phyloP scores from a whole-genome alignment of 371 early-diverging fungal genomes.

The Mortierella sp. region DNA sequence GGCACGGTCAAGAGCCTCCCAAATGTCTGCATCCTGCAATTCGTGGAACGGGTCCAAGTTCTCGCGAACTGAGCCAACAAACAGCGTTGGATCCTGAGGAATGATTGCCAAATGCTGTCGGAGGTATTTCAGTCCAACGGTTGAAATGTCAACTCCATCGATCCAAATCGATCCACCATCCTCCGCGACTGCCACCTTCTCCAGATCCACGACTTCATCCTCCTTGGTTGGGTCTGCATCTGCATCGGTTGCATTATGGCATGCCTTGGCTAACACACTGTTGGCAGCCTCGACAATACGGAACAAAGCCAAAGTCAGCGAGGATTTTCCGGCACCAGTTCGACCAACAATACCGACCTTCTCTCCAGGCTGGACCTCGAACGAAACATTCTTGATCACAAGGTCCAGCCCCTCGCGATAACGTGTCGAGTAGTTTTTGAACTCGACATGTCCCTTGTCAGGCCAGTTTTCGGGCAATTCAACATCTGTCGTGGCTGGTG shows the following conservation, averaged over 20 bases:
- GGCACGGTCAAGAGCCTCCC: constrained; percentile 65
- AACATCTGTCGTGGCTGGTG: constrained; percentile 49
- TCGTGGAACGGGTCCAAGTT: constrained; percentile 82
- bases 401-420: constrained; percentile 83
- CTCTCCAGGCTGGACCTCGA: constrained; percentile 48
- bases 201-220: constrained; percentile 19
- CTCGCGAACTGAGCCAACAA: constrained; percentile 40
- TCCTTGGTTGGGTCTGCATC: constrained; percentile 64
- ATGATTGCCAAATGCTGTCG: constrained; percentile 73
- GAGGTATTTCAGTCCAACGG: constrained; percentile 41
- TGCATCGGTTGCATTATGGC: constrained; percentile 66
- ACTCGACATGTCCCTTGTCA: constrained; percentile 73
- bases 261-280: constrained; percentile 44
- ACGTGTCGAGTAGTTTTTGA: constrained; percentile 76
- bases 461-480: constrained; percentile 69
- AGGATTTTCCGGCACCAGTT: constrained; percentile 81
- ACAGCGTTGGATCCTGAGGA: constrained; percentile 82
- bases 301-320: constrained; percentile 76
- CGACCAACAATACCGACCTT: constrained; percentile 59
- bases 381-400: constrained; percentile 68
- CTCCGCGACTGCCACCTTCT: constrained; percentile 34
- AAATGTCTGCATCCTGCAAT: constrained; percentile 67
- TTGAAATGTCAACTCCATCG: constrained; percentile 80
- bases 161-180: constrained; percentile 54
- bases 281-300: constrained; percentile 75